phyloP scores from a whole-genome alignment of 176 grass and related monocot genomes.

The Elaeis guineensis region DNA sequence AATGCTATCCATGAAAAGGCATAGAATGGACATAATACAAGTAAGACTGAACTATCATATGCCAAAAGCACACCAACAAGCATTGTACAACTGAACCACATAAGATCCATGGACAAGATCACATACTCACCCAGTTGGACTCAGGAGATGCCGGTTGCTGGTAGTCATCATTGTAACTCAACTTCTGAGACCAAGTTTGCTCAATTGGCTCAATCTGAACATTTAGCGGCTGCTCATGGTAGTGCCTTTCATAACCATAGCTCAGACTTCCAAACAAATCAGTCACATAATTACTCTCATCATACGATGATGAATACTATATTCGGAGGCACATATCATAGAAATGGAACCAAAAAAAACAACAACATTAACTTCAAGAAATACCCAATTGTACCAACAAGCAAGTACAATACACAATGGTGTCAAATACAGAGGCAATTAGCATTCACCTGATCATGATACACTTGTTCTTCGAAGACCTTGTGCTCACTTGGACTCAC shows the following conservation, averaged over 20 bases:
- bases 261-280: slow-evolving; percentile 35
- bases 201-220: slow-evolving; percentile 48
- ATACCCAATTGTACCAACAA: too few relatives aligned
- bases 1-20: slow-evolving; percentile 19
- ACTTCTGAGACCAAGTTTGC: slow-evolving; percentile 41
- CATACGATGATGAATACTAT: slow-evolving; percentile 20
- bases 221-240: slow-evolving; percentile 44
- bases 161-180: slow-evolving; percentile 48
- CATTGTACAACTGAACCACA: too few relatives aligned
- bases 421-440: neutral
- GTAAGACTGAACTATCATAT: too few relatives aligned
- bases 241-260: slow-evolving; percentile 46
- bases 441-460: slow-evolving; percentile 38
- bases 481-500: slow-evolving; percentile 32
- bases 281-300: slow-evolving; percentile 9
- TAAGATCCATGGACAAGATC: too few relatives aligned
- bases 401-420: too few relatives aligned
- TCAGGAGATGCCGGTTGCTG: too few relatives aligned
- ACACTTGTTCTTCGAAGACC: slow-evolving; percentile 27
- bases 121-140: too few relatives aligned
- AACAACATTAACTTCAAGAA: too few relatives aligned
- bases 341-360: too few relatives aligned
- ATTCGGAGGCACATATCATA: neutral
- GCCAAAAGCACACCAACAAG: too few relatives aligned
- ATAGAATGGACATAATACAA: too few relatives aligned